Conservation (phyloP, 441 rosid species). For the Pelargonium fulgidum region DNA sequence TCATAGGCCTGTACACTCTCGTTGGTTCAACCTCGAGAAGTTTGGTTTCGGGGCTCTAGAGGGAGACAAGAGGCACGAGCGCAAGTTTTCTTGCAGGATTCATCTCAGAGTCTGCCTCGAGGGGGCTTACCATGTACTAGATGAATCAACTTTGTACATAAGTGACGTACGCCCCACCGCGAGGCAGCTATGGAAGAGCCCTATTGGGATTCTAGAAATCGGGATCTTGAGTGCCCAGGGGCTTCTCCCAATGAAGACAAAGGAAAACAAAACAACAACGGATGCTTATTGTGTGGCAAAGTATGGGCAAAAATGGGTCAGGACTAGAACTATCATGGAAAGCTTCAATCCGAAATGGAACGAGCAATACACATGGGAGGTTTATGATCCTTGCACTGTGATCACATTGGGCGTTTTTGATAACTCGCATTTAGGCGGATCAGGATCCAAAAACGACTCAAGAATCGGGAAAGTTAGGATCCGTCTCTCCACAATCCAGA, state of each 20-base stretch:
- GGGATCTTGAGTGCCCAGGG: slow-evolving; percentile 79
- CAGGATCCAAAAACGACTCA: slow-evolving; percentile 48
- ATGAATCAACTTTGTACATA: slow-evolving; percentile 85
- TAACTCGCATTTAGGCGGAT: slow-evolving; percentile 57
- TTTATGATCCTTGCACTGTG: slow-evolving; percentile 85
- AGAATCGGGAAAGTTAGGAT: slow-evolving; percentile 82
- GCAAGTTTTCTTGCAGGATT: slow-evolving; percentile 72
- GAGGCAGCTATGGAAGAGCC: slow-evolving; percentile 71
- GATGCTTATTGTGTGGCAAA: slow-evolving; percentile 96
- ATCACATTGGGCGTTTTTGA: slow-evolving; percentile 80
- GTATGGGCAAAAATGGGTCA: slow-evolving; percentile 94
- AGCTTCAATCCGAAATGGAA: slow-evolving; percentile 74
- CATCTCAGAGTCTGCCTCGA: slow-evolving; percentile 74
- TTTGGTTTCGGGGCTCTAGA: slow-evolving; percentile 32
- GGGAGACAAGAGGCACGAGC: slow-evolving; percentile 50
- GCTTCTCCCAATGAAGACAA: slow-evolving; percentile 66
- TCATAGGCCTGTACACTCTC: slow-evolving; percentile 49
- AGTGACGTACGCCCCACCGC: slow-evolving; percentile 84
- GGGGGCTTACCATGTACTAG: slow-evolving; percentile 92
- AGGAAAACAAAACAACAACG: slow-evolving; percentile 64
- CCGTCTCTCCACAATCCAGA: slow-evolving; percentile 71
- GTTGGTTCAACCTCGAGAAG: slow-evolving; percentile 65
- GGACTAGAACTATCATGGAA: slow-evolving; percentile 76
- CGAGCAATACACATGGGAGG: slow-evolving; percentile 96
- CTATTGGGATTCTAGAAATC: slow-evolving; percentile 70